Evolutionary conservation across 441 rosid genomes (phyloP), one percentile per base, ranked within the genome.

Genomic region (Gossypium schwendimanii): DNA sequence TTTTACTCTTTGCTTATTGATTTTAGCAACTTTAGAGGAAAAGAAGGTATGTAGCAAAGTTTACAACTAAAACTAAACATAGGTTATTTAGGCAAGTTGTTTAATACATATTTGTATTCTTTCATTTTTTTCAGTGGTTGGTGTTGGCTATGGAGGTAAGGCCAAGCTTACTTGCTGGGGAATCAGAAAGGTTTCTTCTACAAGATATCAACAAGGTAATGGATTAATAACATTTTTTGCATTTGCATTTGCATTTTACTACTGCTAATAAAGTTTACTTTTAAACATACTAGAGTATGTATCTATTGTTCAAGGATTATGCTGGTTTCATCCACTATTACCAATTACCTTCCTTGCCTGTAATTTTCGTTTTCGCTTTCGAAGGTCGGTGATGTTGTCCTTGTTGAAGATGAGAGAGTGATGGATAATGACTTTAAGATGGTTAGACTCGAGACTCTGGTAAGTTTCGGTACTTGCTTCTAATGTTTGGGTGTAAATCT

Each of bases 321-420:
- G 58, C 58, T 66, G 26, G 41, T 57, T 26, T 49, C 44, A 1
- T 5, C 20, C 23, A 24, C 39, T 47, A 66, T 14, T 3, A 33
- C 65, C 50, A 18, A 24, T 36, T 33, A 11, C 28, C 53, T 61
- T 33, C 14, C 23, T 6, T 47, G 52, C 39, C 17, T 36, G 55
- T 64, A 57, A 33, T 33, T 61, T 23, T 26, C 2, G 1, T 33
- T 33, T 41, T 28, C 23, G 14, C 52, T 66, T 68, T 79, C 55
- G 64, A 82, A 92, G 97, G 92, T 94, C 18, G 98, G 96, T 77
- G 97, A 90, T 82, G 95, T 94, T 41, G 84, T 94, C 66, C 97
- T 94, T 68, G 91, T 94, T 28, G 76, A 85, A 81, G 82, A 88
- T 74, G 97, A 89, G 71, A 77, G 65, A 65, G 91, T 86, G 17